phyloP scores from a whole-genome alignment of 495 filamentous ascomycete species.

The Mytilinidion resinicola region DNA sequence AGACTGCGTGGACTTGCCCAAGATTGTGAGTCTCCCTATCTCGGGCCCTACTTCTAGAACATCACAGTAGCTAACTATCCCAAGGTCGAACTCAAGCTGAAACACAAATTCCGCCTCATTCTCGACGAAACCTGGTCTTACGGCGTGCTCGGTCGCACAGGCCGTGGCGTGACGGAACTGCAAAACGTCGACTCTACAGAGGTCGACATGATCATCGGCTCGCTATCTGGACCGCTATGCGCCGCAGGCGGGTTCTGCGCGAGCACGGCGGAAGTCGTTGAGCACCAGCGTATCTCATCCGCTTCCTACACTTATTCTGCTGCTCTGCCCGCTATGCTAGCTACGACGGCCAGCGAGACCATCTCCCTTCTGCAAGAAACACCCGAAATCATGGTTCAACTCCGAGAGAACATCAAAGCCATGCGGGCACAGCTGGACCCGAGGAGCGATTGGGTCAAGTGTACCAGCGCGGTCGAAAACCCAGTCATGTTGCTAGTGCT shows the following conservation, averaged over 20 bases:
- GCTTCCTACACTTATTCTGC: constrained; percentile 92
- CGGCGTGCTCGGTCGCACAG: constrained; percentile 83
- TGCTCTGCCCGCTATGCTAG: constrained; percentile 85
- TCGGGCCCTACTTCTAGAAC: neutral
- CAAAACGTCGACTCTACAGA: constrained; percentile 88
- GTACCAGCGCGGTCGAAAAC: constrained; percentile 76
- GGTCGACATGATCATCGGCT: constrained; percentile 94
- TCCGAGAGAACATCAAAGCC: constrained; percentile 73
- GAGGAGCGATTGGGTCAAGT: constrained; percentile 84
- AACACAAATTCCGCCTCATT: constrained; percentile 95
- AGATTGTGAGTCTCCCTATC: constrained; percentile 55
- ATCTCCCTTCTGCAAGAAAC: constrained; percentile 75
- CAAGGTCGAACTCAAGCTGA: constrained; percentile 80
- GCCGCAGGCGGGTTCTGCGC: constrained; percentile 95
- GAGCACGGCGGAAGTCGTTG: constrained; percentile 79
- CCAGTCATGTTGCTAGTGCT: constrained; percentile 80
- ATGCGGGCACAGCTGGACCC: constrained; percentile 87
- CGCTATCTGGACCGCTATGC: constrained; percentile 81
- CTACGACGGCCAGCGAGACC: constrained; percentile 88
- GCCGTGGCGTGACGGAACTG: constrained; percentile 86
- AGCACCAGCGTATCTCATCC: constrained; percentile 89
- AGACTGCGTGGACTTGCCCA: constrained; percentile 77
- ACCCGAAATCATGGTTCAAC: constrained; percentile 65
- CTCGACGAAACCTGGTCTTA: constrained; percentile 97
- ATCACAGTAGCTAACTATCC: constrained; percentile 13